Base-by-base conservation (phyloP, 2,329 filamentous ascomycete species). In the Diaporthe citriasiana region DNA sequence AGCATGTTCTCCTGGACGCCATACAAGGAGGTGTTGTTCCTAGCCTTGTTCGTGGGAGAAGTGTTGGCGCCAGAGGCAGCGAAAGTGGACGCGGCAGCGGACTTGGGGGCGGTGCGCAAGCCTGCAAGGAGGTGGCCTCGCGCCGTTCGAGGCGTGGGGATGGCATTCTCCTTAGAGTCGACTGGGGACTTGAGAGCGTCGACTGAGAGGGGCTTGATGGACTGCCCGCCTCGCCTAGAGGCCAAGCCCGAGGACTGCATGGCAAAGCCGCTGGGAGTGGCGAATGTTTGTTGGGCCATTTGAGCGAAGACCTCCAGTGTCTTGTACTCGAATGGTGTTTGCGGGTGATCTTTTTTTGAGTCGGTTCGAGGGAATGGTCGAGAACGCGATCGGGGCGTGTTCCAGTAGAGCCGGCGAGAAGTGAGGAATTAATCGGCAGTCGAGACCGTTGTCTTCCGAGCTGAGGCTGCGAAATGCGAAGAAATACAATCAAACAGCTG, bases 41-140 rank as follows among this genome's bases (percentile, higher is more conserved):
- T 85, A 72, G 85, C 81, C 76, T 85, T 84, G 51, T 80, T 79
- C 63, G 83, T 76, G n/a, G 84, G 82, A 7, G 79, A 80, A 55
- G 81, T 79, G 3, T 84, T 81, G 7, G 85, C 85, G 45, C 88
- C 85, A 17, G 85, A 84, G 25, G 79, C 77, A n/a, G 81, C 79
- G 78, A 95, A 93, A 59, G 91, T 92, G 51, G 92, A 89, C 27
- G 92, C 90, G n/a, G 89, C 89, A 40, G 91, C 89, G 65, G 93
- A 95, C 88, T 98, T 98, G 50, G 97, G 97, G 68, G 95, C 95
- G 76, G 97, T 99, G 81, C 97, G 92, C 76, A 99, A 89, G 73
- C 96, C 96, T 76, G 96, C 96, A 80, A 99, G 91, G 77, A 99
- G 90, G 82, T 99, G 97, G 77, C 95, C 97, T 78, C 97, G 94